Percentiles rank a stretch among this genome's conserved stretches.
These are phyloP conservation scores for Penstemon davidsonii DNA, from an alignment of 257 asterid genomes.

Conservation along the genomic window DNA sequence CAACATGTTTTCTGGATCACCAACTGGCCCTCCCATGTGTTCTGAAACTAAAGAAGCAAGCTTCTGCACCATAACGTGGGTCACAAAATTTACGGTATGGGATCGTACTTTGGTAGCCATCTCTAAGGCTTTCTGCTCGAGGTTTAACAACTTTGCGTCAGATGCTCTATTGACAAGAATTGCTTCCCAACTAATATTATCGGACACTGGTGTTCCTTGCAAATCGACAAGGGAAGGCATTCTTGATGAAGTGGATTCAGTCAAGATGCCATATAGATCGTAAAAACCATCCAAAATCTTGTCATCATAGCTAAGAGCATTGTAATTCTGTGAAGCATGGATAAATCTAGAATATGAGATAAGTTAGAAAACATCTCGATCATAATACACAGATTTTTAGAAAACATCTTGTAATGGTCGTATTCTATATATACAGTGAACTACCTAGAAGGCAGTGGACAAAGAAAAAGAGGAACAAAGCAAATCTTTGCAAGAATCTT, in stretches of 20 bases:
- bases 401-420: background rate
- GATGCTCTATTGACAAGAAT: slow-evolving; percentile 74
- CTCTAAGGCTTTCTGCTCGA: slow-evolving; percentile 75
- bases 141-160: slow-evolving; percentile 75
- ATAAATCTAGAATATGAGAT: slow-evolving; percentile 76
- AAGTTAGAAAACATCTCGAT: too few relatives aligned
- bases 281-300: slow-evolving; percentile 95
- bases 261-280: slow-evolving; percentile 75
- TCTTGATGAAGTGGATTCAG: slow-evolving; percentile 65
- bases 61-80: slow-evolving; percentile 55
- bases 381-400: background rate
- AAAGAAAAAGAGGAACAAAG: slow-evolving; percentile 12
- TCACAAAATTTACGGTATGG: slow-evolving; percentile 38
- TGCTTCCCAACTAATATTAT: slow-evolving; percentile 83
- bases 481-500: slow-evolving; percentile 3
- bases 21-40: slow-evolving; percentile 96
- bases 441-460: background rate
- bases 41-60: slow-evolving; percentile 80
- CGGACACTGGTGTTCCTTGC: slow-evolving; percentile 75
- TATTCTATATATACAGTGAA: slow-evolving; percentile 1
- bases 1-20: slow-evolving; percentile 76
- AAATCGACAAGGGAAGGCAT: slow-evolving; percentile 95
- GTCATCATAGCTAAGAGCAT: slow-evolving; percentile 94
- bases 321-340: slow-evolving; percentile 92
- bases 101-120: slow-evolving; percentile 56